Evolutionary conservation across 75 land plant species (phyloP).

Genomic region (Cryptomeria japonica): DNA sequence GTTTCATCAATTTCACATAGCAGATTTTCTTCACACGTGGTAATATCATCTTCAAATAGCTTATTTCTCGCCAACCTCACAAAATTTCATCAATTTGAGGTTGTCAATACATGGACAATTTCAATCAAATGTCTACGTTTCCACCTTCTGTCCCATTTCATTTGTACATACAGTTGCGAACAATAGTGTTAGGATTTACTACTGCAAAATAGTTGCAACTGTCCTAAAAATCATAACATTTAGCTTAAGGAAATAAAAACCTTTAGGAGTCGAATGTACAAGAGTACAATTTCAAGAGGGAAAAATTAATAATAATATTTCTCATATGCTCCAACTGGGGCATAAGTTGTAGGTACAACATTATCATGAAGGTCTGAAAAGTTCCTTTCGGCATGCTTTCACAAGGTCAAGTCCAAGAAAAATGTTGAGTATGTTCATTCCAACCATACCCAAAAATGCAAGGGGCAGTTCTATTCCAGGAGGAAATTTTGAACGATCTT

Average conservation of each 20-base stretch:
- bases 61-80: not conserved
- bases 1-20: not conserved
- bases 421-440: slow-evolving; percentile 82
- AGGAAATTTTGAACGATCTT: slow-evolving; percentile 69
- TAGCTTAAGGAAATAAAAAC: not conserved
- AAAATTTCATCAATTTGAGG: not conserved
- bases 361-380: not conserved
- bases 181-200: not conserved
- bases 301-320: not conserved
- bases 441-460: slow-evolving; percentile 82
- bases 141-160: not conserved
- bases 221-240: not conserved
- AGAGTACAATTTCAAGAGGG: not conserved
- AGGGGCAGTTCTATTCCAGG: slow-evolving; percentile 76
- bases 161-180: not conserved
- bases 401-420: slow-evolving; percentile 77
- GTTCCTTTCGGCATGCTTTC: slow-evolving; percentile 66
- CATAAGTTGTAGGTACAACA: not conserved
- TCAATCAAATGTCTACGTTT: not conserved
- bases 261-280: not conserved
- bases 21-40: not conserved
- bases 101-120: not conserved
- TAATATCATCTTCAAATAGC: not conserved
- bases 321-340: not conserved
- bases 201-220: not conserved